Conservation (phyloP, 192 early-diverging fungal genomes). For the Coemansia erecta region DNA sequence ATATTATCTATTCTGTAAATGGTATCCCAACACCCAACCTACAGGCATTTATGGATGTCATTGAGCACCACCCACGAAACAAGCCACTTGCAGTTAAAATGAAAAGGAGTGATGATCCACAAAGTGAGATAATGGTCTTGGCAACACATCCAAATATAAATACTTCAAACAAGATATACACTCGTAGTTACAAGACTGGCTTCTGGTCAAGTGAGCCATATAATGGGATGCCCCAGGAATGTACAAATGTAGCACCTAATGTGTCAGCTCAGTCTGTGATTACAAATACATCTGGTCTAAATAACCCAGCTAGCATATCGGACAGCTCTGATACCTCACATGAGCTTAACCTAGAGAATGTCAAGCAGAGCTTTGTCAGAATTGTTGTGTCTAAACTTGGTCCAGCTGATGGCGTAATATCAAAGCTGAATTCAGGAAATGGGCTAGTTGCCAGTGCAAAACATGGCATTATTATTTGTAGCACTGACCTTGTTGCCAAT, state of each 20-base stretch:
- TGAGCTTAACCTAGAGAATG: neutral
- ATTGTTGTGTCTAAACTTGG: neutral
- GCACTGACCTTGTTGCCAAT: neutral
- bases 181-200: neutral
- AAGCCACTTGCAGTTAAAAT: neutral
- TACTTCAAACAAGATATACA: neutral
- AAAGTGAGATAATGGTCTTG: neutral
- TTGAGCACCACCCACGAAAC: neutral
- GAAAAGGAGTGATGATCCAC: neutral
- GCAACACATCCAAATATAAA: neutral
- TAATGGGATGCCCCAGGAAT: neutral
- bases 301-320: too few species aligned
- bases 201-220: neutral
- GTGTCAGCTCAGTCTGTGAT: neutral
- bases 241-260: neutral
- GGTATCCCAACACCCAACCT: neutral
- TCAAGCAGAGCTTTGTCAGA: neutral
- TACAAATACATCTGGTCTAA: neutral
- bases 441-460: neutral
- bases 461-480: constrained; percentile 3
- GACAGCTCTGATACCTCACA: too few species aligned
- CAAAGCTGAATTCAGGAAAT: neutral
- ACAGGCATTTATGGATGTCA: neutral
- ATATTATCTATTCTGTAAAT: neutral
- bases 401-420: neutral